A percentile compares a stretch with the other conserved stretches of the same genome.
phyloP scores from a whole-genome alignment of 1,139 yeast genomes.

The Hansenula sp. region DNA sequence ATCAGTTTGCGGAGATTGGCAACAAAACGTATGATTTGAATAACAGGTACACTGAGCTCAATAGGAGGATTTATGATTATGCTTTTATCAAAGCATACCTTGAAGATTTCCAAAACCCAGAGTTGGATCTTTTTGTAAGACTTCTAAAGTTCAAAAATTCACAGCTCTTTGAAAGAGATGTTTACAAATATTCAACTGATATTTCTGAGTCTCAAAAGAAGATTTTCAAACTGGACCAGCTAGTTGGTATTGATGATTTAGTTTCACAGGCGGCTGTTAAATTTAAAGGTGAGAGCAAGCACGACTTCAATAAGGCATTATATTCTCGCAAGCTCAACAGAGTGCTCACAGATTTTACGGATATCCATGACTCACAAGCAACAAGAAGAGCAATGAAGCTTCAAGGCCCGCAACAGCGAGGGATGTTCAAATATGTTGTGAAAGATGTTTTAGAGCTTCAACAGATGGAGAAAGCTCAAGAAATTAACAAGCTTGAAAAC shows the following conservation, averaged over 20 bases:
- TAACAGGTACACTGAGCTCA: neutral
- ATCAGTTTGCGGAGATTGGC: neutral
- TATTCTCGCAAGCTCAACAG: no score
- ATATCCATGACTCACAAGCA: neutral
- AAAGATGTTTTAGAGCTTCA: no score
- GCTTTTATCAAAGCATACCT: neutral
- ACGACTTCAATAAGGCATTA: no score
- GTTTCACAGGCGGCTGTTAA: neutral
- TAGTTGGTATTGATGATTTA: no score
- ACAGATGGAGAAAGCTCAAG: no score
- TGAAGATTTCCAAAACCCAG: neutral
- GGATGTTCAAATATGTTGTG: no score
- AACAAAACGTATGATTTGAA: neutral
- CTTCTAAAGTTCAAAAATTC: neutral
- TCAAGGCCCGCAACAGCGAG: conserved; percentile 2
- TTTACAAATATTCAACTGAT: neutral
- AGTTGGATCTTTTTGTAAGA: neutral
- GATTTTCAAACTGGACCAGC: no score
- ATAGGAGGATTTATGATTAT: neutral
- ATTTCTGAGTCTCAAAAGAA: no score
- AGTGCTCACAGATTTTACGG: neutral
- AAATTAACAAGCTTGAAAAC: no score
- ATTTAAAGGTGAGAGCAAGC: neutral
- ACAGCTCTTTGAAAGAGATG: neutral
- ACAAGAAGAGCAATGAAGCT: conserved; percentile 2